phyloP scores from a whole-genome alignment of 768 basidiomycete genomes.

The Cytidiella melzeri region DNA sequence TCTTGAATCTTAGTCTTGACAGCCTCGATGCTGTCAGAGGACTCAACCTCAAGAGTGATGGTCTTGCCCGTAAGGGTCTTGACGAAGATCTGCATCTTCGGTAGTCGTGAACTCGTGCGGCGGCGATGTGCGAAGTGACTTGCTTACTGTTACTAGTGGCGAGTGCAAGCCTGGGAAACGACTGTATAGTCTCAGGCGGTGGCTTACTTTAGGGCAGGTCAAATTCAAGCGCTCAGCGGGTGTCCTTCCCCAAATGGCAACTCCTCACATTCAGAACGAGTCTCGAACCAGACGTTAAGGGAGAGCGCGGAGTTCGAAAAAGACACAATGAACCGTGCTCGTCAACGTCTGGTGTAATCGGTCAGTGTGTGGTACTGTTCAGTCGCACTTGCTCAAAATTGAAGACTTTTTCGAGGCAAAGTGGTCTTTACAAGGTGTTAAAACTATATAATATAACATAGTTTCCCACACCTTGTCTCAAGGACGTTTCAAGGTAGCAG shows the following conservation, averaged over 20 bases:
- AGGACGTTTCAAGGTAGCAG: no score
- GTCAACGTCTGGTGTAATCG: no score
- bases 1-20: slow-evolving; percentile 83
- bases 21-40: slow-evolving; percentile 94
- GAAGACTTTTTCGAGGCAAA: no score
- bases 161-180: slow-evolving; percentile 22
- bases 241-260: not conserved
- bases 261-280: no score
- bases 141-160: slow-evolving; percentile 19
- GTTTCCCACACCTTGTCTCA: no score
- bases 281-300: no score
- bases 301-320: no score
- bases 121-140: slow-evolving; percentile 4
- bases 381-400: no score
- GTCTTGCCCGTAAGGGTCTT: slow-evolving; percentile 95
- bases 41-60: slow-evolving; percentile 98
- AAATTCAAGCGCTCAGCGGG: not conserved
- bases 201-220: slow-evolving; percentile 27
- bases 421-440: no score
- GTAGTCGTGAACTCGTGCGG: slow-evolving; percentile 14
- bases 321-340: no score
- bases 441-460: no score
- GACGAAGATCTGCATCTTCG: slow-evolving; percentile 59
- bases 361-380: no score
- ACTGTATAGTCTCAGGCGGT: slow-evolving; percentile 24